phyloP scores from a whole-genome alignment of 2,329 filamentous ascomycete genomes.

The Colletotrichum orchidophilum region DNA sequence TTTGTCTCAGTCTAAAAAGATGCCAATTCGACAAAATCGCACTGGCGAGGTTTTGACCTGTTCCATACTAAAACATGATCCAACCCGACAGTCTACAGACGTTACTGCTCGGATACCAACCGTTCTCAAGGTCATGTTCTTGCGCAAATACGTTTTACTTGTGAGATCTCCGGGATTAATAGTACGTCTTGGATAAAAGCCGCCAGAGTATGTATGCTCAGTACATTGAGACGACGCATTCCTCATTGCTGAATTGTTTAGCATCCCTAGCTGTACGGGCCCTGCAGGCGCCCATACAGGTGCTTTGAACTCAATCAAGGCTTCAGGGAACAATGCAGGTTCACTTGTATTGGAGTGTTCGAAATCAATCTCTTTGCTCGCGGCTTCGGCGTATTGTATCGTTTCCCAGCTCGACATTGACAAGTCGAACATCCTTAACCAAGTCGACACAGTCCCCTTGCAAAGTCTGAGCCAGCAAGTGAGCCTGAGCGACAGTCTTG shows the following conservation, averaged over 20 bases:
- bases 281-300: background rate
- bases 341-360: too few species aligned
- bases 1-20: background rate
- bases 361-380: background rate
- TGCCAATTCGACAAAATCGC: too few species aligned
- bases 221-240: background rate
- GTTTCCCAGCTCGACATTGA: background rate
- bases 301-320: background rate
- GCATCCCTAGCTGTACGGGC: background rate
- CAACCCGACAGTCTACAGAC: background rate
- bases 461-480: background rate
- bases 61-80: background rate
- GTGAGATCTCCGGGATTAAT: background rate
- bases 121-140: background rate
- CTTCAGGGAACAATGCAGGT: background rate
- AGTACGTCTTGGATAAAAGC: background rate
- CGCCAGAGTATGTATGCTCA: constrained; percentile 1
- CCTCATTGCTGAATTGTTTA: background rate
- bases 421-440: background rate
- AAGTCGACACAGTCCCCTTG: background rate
- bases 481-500: background rate
- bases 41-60: too few species aligned
- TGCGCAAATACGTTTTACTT: background rate
- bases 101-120: background rate
- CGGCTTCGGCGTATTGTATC: background rate